Base-by-base conservation (phyloP, 768 basidiomycete species). In the Phylloporus arenicola region DNA sequence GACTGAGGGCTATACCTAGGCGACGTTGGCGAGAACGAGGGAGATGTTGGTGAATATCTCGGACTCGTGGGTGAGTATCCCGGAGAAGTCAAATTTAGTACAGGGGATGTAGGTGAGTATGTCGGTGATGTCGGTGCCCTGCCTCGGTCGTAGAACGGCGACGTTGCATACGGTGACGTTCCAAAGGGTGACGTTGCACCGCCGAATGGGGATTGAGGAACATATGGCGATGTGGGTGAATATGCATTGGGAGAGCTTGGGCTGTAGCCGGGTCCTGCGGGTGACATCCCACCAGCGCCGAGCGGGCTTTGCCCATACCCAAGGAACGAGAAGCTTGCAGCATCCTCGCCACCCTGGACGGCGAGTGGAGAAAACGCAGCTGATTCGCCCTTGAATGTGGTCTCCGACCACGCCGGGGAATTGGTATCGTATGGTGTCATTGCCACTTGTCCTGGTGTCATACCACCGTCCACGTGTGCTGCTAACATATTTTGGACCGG, bases 381-480 rank as follows among this genome's bases (percentile, higher is more conserved):
- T 3, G 86, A 79, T 49, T 92, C 90, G 46, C 89, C 91, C 61
- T 84, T 85, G 73, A 88, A 89, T 30, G 76, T 72, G 0, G 75
- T 77, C 48, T 89, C 86, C 47, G 84, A 79, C 84, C 86, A 90
- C 59, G 84, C 80, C 4, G 92, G 92, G 14, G 90, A 88, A 61
- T 91, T 89, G 47, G 82, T 87, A 65, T 95, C 93, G 66, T 98
- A 98, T 4, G 96, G 96, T 1, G 96, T 99, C 88, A 92, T 92
- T 9, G 87, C 91, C 8, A 90, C 89, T 62, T 89, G 87, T 20
- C 88, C 89, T 3, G 90, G 90, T 1, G 91, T 92, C 82, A 93
- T 93, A 19, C 86, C 90, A 24, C 88, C 89, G 43, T 93, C 92
- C 3, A 80, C 78, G 49, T 85, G 87, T 3, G 85, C 82, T 7